Conservation (phyloP, 2,329 filamentous ascomycete species). For the Neocucurbitaria cava region DNA sequence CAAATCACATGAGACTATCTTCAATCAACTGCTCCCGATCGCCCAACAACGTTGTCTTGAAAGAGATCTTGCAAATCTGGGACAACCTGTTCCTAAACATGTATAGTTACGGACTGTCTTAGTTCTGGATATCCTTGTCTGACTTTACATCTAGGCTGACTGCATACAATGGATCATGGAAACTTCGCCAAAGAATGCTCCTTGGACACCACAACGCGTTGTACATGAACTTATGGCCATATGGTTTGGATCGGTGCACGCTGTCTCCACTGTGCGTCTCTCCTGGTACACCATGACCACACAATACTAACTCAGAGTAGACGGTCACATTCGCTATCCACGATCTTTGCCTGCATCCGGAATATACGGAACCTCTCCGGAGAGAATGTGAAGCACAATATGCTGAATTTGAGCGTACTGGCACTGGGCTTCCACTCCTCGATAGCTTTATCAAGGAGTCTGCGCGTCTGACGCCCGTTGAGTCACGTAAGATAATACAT, state of each 20-base stretch:
- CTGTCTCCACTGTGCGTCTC: slow-evolving; percentile 27
- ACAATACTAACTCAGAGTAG: not conserved
- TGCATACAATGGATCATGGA: slow-evolving; percentile 48
- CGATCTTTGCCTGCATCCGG: slow-evolving; percentile 22
- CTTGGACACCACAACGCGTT: slow-evolving; percentile 34
- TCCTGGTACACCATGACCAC: not conserved
- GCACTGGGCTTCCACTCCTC: slow-evolving; percentile 18
- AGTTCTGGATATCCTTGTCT: not conserved
- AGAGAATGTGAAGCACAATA: slow-evolving; percentile 19
- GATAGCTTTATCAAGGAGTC: slow-evolving; percentile 21
- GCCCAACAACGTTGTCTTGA: slow-evolving; percentile 21
- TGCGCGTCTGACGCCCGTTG: slow-evolving; percentile 23
- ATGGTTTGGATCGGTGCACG: slow-evolving; percentile 46
- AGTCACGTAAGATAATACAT: slow-evolving; percentile 17
- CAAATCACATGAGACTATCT: slow-evolving; percentile 20
- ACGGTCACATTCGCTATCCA: slow-evolving; percentile 23
- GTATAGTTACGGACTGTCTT: not conserved
- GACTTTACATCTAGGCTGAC: slow-evolving; percentile 17
- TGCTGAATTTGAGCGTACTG: slow-evolving; percentile 15
- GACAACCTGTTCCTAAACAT: slow-evolving; percentile 4
- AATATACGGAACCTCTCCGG: slow-evolving; percentile 24
- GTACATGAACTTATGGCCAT: slow-evolving; percentile 44
- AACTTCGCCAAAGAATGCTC: slow-evolving; percentile 28
- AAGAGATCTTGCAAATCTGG: slow-evolving; percentile 13
- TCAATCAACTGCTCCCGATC: slow-evolving; percentile 19